phyloP scores from a whole-genome alignment of 495 filamentous ascomycete genomes.

The Aspergillus egyptiacus region DNA sequence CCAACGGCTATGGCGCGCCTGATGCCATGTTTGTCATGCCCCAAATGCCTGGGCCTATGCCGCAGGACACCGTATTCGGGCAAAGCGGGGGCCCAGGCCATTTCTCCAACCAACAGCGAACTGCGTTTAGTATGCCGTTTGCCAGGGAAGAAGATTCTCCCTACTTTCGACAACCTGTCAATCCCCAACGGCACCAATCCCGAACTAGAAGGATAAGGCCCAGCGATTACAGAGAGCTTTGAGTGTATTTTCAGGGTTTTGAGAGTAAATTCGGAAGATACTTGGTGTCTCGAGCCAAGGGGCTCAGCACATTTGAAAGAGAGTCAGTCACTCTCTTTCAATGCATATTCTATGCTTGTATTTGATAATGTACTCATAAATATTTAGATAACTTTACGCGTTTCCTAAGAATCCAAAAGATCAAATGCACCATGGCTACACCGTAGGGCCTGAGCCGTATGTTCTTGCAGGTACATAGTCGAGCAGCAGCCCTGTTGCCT shows the following conservation, averaged over 20 bases:
- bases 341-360: too few relatives aligned
- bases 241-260: constrained; percentile 15
- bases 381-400: too few relatives aligned
- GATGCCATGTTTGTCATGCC: constrained; percentile 36
- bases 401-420: too few relatives aligned
- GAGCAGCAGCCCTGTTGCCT: neutral
- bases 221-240: constrained; percentile 86
- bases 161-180: constrained; percentile 94
- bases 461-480: neutral
- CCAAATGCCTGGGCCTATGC: constrained; percentile 27
- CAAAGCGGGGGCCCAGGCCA: constrained; percentile 34
- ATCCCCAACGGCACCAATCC: constrained; percentile 85
- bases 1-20: constrained; percentile 25
- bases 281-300: too few relatives aligned
- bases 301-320: too few relatives aligned
- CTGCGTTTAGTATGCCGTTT: constrained; percentile 53
- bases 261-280: too few relatives aligned
- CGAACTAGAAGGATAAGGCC: constrained; percentile 70
- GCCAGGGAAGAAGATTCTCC: constrained; percentile 80
- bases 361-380: too few relatives aligned
- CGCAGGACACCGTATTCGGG: constrained; percentile 26
- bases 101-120: constrained; percentile 71
- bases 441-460: too few relatives aligned
- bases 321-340: too few relatives aligned
- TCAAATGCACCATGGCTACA: too few relatives aligned